These are phyloP conservation scores for Kuraishia borneana DNA, from an alignment of 805 yeast species.

Conservation along the genomic window DNA sequence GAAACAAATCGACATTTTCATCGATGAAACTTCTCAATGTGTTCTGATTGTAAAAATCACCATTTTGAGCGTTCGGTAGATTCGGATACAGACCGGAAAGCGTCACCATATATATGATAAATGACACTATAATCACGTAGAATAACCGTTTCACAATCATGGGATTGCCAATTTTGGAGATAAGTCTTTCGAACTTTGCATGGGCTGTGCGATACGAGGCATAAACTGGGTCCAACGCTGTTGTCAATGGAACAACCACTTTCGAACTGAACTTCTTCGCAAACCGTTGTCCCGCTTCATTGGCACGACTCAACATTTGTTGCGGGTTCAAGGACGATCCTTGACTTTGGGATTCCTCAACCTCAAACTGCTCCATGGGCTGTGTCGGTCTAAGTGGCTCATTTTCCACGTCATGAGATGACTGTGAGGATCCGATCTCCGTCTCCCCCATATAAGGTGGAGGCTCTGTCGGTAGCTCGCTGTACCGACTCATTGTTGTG, in stretches of 20 bases:
- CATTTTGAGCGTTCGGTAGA: constrained; percentile 26
- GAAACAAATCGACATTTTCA: constrained; percentile 38
- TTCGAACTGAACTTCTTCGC: constrained; percentile 24
- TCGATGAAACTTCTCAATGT: constrained; percentile 37
- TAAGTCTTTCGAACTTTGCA: constrained; percentile 39
- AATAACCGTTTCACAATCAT: constrained; percentile 67
- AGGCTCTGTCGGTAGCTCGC: constrained; percentile 17
- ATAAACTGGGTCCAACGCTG: constrained; percentile 38
- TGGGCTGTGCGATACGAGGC: constrained; percentile 31
- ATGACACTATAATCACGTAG: constrained; percentile 57
- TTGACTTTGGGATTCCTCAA: constrained; percentile 21
- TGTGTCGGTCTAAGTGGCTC: background rate
- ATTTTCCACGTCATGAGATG: background rate
- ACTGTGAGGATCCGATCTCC: background rate
- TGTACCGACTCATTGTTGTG: constrained; percentile 3
- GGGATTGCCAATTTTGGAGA: constrained; percentile 76
- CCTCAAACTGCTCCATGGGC: constrained; percentile 28
- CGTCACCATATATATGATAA: constrained; percentile 44
- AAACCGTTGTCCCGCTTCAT: constrained; percentile 20
- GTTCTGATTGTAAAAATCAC: constrained; percentile 53
- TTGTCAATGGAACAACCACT: constrained; percentile 30
- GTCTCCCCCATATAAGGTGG: constrained; percentile 13
- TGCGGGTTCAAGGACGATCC: constrained; percentile 6
- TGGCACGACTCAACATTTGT: constrained; percentile 23
- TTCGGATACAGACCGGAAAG: constrained; percentile 43